Evolutionary conservation across 495 filamentous ascomycete genomes (phyloP).

Genomic region (Tetracladium marchalianum): DNA sequence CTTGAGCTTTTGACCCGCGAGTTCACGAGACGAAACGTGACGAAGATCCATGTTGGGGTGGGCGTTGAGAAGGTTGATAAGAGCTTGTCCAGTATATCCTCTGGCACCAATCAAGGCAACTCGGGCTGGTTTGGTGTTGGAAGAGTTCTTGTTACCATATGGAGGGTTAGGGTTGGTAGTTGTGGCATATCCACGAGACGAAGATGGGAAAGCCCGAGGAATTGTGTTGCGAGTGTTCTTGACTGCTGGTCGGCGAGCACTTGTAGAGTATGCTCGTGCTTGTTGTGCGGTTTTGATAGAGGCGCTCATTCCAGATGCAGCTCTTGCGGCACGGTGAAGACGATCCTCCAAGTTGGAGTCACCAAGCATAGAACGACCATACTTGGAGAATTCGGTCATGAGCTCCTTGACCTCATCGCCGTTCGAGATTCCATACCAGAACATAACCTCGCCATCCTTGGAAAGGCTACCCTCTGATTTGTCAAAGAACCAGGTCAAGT

Average conservation of each 20-base stretch:
- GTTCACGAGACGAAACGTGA: conserved; percentile 90
- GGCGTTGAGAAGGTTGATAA: conserved; percentile 79
- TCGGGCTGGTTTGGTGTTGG: conserved; percentile 68
- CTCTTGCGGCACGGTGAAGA: conserved; percentile 65
- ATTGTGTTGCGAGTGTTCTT: conserved; percentile 1
- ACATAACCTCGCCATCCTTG: conserved; percentile 78
- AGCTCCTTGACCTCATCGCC: conserved; percentile 78
- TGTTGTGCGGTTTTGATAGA: conserved; percentile 43
- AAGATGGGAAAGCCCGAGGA: conserved; percentile 1
- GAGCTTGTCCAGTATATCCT: conserved; percentile 89
- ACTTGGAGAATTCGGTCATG: conserved; percentile 76
- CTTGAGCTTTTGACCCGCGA: conserved; percentile 81
- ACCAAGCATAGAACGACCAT: conserved; percentile 83
- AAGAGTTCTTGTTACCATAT: conserved; percentile 85
- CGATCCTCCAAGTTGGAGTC: conserved; percentile 82
- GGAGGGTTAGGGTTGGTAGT: conserved; percentile 96
- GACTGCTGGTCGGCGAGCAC: conserved; percentile 28
- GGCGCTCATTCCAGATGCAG: conserved; percentile 46
- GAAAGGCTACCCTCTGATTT: conserved; percentile 90
- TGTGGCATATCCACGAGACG: conserved; percentile 43
- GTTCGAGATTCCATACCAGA: conserved; percentile 89
- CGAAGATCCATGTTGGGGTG: conserved; percentile 93
- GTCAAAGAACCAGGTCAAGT: conserved; percentile 97
- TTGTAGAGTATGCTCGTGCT: conserved; percentile 54
- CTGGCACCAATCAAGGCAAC: conserved; percentile 91